Percentiles rank a stretch among this genome's conserved stretches.
Conservation (phyloP, 768 basidiomycete species). For the Auricularia sp. region DNA sequence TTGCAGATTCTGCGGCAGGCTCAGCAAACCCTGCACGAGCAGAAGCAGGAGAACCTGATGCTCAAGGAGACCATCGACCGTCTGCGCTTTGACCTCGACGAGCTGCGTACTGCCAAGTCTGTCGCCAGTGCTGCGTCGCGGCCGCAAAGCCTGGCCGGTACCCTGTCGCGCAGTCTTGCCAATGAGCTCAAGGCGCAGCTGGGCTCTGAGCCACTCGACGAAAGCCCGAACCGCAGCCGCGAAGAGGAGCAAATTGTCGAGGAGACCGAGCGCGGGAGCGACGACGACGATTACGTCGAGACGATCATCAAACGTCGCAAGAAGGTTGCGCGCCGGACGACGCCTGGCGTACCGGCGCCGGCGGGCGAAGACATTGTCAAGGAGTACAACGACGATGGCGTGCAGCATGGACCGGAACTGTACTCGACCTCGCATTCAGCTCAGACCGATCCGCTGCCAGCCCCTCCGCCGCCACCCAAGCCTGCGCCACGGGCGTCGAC, state of each 20-base stretch:
- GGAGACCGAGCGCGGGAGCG: constrained; percentile 35
- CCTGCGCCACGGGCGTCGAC: constrained; percentile 6
- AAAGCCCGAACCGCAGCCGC: constrained; percentile 26
- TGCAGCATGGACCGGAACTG: constrained; percentile 54
- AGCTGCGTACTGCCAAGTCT: constrained; percentile 51
- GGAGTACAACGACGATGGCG: constrained; percentile 66
- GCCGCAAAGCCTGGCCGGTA: constrained; percentile 35
- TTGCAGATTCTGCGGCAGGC: constrained; percentile 59
- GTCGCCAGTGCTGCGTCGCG: constrained; percentile 25
- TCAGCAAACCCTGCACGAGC: constrained; percentile 69
- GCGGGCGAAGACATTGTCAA: constrained; percentile 46
- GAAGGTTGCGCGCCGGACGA: constrained; percentile 54
- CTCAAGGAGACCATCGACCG: constrained; percentile 95
- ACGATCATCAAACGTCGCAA: constrained; percentile 84
- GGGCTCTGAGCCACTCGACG: constrained; percentile 19
- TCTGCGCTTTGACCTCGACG: constrained; percentile 89
- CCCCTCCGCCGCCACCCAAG: constrained; percentile 36
- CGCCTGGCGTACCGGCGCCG: constrained; percentile 32
- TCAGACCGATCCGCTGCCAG: constrained; percentile 57
- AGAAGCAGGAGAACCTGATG: constrained; percentile 89
- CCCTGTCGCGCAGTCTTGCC: constrained; percentile 61
- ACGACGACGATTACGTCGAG: constrained; percentile 68
- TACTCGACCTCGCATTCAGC: constrained; percentile 36
- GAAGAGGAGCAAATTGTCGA: constrained; percentile 25
- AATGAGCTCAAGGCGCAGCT: constrained; percentile 45